Percentiles rank a stretch among this genome's conserved stretches.
phyloP scores from a whole-genome alignment of 768 basidiomycete species.

The Fibroporia radiculosa region DNA sequence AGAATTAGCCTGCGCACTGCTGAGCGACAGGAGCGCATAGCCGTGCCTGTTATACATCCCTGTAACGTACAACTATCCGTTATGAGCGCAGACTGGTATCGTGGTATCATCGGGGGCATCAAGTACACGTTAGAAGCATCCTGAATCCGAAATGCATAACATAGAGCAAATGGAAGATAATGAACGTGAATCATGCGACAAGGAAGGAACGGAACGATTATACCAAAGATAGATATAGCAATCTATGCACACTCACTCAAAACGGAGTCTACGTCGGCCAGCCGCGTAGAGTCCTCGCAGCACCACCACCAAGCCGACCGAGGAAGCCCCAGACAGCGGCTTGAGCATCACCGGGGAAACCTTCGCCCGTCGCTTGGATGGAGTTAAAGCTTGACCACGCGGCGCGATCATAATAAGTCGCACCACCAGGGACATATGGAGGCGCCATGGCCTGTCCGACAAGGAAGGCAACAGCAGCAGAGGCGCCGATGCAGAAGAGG shows the following conservation, averaged over 20 bases:
- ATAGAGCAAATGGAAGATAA: slow-evolving; percentile 2
- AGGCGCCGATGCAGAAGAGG: slow-evolving; percentile 53
- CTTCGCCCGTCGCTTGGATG: slow-evolving; percentile 63
- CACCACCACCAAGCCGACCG: slow-evolving; percentile 66
- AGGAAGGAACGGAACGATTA: too few species aligned
- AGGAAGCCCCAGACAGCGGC: slow-evolving; percentile 62
- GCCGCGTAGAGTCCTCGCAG: slow-evolving; percentile 66
- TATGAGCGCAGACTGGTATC: slow-evolving; percentile 3
- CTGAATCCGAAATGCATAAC: slow-evolving; percentile 8
- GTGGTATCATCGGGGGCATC: slow-evolving; percentile 1
- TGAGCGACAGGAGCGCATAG: slow-evolving; percentile 12
- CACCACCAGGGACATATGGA: slow-evolving; percentile 57
- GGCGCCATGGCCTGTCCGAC: slow-evolving; percentile 52
- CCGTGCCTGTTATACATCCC: slow-evolving; percentile 16
- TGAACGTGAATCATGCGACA: not conserved
- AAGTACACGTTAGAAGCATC: not conserved
- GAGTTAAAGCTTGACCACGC: slow-evolving; percentile 78
- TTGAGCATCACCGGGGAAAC: slow-evolving; percentile 49
- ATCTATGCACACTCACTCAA: slow-evolving; percentile 12
- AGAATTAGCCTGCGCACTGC: slow-evolving; percentile 14
- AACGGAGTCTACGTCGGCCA: slow-evolving; percentile 53
- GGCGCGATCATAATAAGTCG: slow-evolving; percentile 67
- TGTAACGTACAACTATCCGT: slow-evolving; percentile 12
- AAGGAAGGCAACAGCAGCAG: slow-evolving; percentile 52
- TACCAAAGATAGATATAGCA: slow-evolving; percentile 6